Conservation (phyloP, 257 asterid genomes). For the Avicennia marina region DNA sequence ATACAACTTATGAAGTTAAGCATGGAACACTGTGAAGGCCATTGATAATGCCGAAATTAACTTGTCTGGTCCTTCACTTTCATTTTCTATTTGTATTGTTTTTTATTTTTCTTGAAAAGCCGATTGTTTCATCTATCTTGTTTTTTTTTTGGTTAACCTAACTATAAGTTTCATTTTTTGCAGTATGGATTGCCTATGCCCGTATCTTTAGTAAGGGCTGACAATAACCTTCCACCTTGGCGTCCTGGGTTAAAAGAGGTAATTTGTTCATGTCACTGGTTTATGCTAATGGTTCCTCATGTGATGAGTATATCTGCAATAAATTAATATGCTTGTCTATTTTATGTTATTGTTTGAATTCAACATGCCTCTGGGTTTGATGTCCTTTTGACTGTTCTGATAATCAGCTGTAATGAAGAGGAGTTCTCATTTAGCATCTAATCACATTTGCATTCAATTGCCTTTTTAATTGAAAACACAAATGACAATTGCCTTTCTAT, state of each 20-base stretch:
- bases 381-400: neutral
- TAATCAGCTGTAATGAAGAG: neutral
- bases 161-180: slow-evolving; percentile 18
- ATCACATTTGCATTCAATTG: neutral
- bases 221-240: slow-evolving; percentile 98
- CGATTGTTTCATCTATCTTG: too few species aligned
- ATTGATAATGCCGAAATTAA: neutral
- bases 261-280: slow-evolving; percentile 11
- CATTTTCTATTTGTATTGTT: neutral
- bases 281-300: too few species aligned
- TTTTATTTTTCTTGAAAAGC: neutral
- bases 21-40: neutral
- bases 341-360: neutral
- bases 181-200: slow-evolving; percentile 96
- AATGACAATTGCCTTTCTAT: neutral
- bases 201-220: slow-evolving; percentile 84
- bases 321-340: slow-evolving; percentile 2
- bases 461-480: neutral
- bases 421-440: neutral
- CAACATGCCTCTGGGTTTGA: too few species aligned
- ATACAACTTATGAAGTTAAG: neutral
- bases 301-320: slow-evolving; percentile 2
- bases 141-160: neutral
- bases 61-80: neutral
- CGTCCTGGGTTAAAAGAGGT: slow-evolving; percentile 88